These are phyloP conservation scores for Apostasia ramifera DNA, from an alignment of 106 monocot genomes.

Conservation along the genomic window DNA sequence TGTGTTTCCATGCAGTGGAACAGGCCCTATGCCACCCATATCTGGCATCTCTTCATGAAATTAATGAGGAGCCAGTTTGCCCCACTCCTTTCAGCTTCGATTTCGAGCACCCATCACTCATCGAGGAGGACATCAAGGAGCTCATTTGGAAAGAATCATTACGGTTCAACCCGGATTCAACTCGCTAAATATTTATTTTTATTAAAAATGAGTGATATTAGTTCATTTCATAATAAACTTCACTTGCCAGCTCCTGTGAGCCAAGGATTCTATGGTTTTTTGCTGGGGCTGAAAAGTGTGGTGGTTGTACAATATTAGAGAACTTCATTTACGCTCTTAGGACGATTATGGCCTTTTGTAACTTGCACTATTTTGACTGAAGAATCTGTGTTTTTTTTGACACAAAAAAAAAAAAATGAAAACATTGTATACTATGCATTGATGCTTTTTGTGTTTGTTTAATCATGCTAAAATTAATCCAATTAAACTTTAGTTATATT, in stretches of 20 bases:
- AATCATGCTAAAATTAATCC: too few species aligned
- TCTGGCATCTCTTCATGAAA: slow-evolving; percentile 66
- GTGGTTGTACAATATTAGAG: neutral
- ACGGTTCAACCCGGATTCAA: slow-evolving; percentile 61
- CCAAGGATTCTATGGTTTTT: neutral
- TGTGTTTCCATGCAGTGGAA: slow-evolving; percentile 47
- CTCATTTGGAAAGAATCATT: slow-evolving; percentile 76
- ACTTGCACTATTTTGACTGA: too few species aligned
- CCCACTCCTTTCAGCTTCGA: slow-evolving; percentile 59
- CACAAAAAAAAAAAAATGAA: too few species aligned
- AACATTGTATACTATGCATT: too few species aligned
- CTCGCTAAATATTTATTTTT: slow-evolving; percentile 4
- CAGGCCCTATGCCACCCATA: slow-evolving; percentile 77
- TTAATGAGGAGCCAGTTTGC: slow-evolving; percentile 82
- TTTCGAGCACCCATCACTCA: slow-evolving; percentile 82
- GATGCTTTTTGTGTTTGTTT: too few species aligned
- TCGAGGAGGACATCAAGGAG: slow-evolving; percentile 85
- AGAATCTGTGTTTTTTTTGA: too few species aligned
- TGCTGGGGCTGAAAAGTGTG: neutral
- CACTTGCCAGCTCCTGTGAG: neutral
- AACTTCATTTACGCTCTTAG: neutral
- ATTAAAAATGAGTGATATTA: neutral
- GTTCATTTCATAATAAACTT: neutral
- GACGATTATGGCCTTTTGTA: too few species aligned
- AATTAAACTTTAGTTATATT: too few species aligned